Evolutionary conservation across 2,329 filamentous ascomycete genomes (phyloP).

Genomic region (Purpureocillium takamizusanense): DNA sequence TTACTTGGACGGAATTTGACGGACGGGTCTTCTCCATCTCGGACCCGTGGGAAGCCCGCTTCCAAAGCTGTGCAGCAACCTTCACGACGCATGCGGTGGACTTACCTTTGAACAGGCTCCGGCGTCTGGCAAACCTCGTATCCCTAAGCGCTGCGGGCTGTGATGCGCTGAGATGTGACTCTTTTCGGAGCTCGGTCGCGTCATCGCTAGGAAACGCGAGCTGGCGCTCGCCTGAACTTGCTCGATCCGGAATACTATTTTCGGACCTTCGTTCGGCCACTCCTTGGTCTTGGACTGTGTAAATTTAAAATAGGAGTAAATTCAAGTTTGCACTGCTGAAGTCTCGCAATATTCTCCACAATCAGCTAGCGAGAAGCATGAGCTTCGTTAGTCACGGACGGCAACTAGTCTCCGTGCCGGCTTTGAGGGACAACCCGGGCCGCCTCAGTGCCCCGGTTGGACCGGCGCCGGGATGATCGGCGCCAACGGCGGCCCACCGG

Average conservation of each 20-base stretch:
- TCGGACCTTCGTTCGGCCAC: conserved; percentile 3
- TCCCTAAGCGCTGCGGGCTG: background rate
- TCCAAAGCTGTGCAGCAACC: background rate
- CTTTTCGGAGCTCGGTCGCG: conserved; percentile 3
- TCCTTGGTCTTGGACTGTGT: conserved; percentile 4
- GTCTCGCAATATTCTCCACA: too few relatives aligned
- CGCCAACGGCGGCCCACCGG: background rate
- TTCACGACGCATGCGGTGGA: conserved; percentile 3
- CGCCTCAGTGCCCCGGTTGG: background rate
- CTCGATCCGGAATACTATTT: conserved; percentile 1
- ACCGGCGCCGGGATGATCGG: background rate
- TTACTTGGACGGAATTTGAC: conserved; percentile 5
- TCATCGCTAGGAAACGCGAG: background rate
- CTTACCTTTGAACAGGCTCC: background rate
- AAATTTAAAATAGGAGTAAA: background rate
- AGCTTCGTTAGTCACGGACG: background rate
- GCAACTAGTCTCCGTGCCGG: background rate
- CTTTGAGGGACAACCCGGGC: background rate
- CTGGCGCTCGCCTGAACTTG: conserved; percentile 1
- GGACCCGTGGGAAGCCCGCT: background rate
- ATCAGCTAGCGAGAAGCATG: background rate
- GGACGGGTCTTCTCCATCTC: conserved; percentile 2
- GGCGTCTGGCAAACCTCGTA: conserved; percentile 4
- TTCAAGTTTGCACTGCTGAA: too few relatives aligned
- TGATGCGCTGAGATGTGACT: background rate